A percentile compares a stretch with the other conserved stretches of the same genome.
phyloP scores from a whole-genome alignment of 2,329 filamentous ascomycete genomes.

The Scytalidium sp. region DNA sequence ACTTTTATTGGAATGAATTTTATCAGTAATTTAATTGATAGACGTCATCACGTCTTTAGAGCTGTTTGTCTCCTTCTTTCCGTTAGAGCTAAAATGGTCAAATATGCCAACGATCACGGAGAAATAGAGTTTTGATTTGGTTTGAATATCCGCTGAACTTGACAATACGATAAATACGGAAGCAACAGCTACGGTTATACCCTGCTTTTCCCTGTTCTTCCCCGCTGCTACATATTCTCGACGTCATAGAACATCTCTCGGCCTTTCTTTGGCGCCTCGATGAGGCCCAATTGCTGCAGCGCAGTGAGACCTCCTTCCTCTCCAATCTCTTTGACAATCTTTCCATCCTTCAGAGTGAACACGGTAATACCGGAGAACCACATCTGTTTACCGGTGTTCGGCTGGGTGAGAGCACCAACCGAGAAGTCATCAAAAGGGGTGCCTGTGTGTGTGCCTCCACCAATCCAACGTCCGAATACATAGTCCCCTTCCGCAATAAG shows the following conservation, averaged over 20 bases:
- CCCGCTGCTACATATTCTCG: no score
- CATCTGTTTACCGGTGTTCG: conserved; percentile 58
- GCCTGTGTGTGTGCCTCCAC: conserved; percentile 7
- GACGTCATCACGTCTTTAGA: no score
- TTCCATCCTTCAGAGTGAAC: conserved; percentile 35
- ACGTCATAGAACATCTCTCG: neutral
- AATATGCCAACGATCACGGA: no score
- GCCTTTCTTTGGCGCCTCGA: conserved; percentile 37
- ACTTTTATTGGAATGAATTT: no score
- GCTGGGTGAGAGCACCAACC: conserved; percentile 41
- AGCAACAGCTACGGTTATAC: no score
- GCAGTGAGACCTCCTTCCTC: conserved; percentile 57
- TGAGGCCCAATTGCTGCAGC: conserved; percentile 57
- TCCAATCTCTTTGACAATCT: conserved; percentile 60
- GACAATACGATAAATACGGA: no score
- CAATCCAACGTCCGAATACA: conserved; percentile 7
- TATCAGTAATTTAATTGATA: no score
- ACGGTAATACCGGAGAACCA: conserved; percentile 13
- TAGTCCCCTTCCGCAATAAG: conserved; percentile 9
- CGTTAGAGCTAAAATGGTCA: no score
- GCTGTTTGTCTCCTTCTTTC: no score
- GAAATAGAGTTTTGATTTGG: no score
- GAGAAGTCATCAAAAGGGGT: conserved; percentile 48
- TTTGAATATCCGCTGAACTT: no score
- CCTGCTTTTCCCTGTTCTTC: no score